These are phyloP conservation scores for Gossypium sturtianum DNA, from an alignment of 345 rosid genomes.

Conservation along the genomic window DNA sequence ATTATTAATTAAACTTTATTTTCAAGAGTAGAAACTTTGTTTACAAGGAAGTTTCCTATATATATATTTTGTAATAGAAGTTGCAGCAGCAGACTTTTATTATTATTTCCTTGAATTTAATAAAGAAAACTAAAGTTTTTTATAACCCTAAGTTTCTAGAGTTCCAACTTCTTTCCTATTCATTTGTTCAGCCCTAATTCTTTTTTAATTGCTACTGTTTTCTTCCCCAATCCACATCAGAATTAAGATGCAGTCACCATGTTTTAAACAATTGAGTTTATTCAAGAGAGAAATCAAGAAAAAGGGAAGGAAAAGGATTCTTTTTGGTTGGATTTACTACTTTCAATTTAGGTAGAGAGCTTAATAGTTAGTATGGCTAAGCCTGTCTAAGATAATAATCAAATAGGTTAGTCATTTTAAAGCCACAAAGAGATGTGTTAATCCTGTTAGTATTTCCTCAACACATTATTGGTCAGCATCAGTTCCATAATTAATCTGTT, in stretches of 20 bases:
- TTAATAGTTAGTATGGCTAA: background rate
- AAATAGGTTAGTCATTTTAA: background rate
- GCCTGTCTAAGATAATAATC: background rate
- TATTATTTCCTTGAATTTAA: too few species aligned
- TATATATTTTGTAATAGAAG: too few species aligned
- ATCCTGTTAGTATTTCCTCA: background rate
- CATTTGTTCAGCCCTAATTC: too few species aligned
- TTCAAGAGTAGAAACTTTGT: too few species aligned
- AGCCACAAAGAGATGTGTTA: background rate
- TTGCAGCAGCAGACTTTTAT: too few species aligned
- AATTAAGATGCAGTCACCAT: background rate
- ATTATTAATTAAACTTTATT: too few species aligned
- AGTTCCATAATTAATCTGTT: background rate
- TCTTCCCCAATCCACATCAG: too few species aligned
- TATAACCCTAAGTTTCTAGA: too few species aligned
- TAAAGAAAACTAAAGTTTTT: too few species aligned
- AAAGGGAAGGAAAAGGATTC: background rate
- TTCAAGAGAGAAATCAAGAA: background rate
- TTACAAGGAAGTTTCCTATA: too few species aligned
- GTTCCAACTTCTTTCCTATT: too few species aligned
- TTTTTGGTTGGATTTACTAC: background rate
- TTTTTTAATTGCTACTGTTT: too few species aligned
- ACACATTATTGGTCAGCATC: background rate
- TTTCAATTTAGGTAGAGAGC: background rate
- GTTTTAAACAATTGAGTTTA: background rate